Evolutionary conservation across 768 basidiomycete genomes (phyloP), one percentile per base, ranked within the genome.

Genomic region (Termitomyces sp.): DNA sequence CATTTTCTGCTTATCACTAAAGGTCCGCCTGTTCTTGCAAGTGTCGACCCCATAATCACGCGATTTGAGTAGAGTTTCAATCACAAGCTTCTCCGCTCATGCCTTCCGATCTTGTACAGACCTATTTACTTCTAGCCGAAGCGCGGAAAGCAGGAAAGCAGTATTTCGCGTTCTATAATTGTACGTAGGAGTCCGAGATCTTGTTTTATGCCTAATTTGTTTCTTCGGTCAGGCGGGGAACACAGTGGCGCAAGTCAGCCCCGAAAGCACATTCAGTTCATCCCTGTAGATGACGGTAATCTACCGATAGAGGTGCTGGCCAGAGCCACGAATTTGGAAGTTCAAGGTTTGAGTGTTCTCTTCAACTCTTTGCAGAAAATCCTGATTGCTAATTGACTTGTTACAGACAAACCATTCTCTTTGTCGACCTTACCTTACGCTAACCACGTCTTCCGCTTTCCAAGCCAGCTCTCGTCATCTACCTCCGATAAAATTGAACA

Each of bases 1-100:
- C 95, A 98, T 67, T 93, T 97, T 65, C 76, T 97, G n/a, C 71
- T 97, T 53, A 83, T 90, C 43, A 89, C 90, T 21, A 92, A 91
- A 80, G 89, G 92, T 90, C 47, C 37, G 76, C n/a, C 21, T 42
- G 37, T 17, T 10, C 32, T 44, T 48, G 21, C 12, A 37, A 34
- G 2, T 53, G 31, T 41, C 56, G 23, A 50, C 37, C 32, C 38
- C 34, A 37, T 43, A 21, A 32, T 48, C 31, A 34, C 17, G 17
- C 16, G 25, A 56, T 27, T 35, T 25, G 49, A 62, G n/a, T 27
- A 92, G 91, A 90, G 59, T 92, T 83, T 63, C 77, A 77, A 61
- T 82, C 88, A 2, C 95, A 98, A 71, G 77, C 86, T 1, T 84
- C 89, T 0, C 94, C 95, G 5, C 78, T 95, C 21, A 72, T 83